phyloP scores from a whole-genome alignment of 192 early-diverging fungal genomes.

The Anaeromyces robustus region DNA sequence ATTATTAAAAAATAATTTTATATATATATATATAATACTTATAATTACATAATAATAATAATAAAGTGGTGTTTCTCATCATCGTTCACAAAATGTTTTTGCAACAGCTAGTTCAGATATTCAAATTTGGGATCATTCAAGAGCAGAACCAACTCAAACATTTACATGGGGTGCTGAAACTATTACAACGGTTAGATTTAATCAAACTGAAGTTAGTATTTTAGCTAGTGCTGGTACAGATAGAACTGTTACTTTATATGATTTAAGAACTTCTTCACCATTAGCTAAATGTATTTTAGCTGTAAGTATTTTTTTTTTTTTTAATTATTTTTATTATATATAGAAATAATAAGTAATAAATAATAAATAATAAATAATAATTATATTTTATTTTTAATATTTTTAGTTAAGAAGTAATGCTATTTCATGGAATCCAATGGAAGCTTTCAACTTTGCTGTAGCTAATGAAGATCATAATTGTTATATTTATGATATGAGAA shows the following conservation, averaged over 20 bases:
- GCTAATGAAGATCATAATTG: constrained; percentile 97
- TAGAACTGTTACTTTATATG: constrained; percentile 86
- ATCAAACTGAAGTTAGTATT: constrained; percentile 88
- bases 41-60: too few species aligned
- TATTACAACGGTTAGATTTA: constrained; percentile 85
- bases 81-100: constrained; percentile 66
- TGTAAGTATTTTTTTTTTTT: constrained; percentile 12
- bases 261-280: constrained; percentile 74
- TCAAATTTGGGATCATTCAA: constrained; percentile 73
- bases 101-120: constrained; percentile 75
- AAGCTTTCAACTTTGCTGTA: constrained; percentile 84
- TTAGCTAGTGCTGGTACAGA: constrained; percentile 88
- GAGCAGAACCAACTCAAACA: constrained; percentile 66
- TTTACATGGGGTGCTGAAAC: constrained; percentile 92
- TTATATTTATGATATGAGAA: constrained; percentile 97
- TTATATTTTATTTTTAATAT: neutral
- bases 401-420: constrained; percentile 73
- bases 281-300: constrained; percentile 70
- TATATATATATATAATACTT: too few species aligned
- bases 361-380: neutral
- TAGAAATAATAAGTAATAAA: neutral
- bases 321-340: too few species aligned
- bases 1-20: too few species aligned
- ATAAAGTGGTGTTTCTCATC: constrained; percentile 68
- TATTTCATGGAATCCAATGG: constrained; percentile 98